These are phyloP conservation scores for Saccharomycopsis sp. DNA, from an alignment of 805 yeast species.

Conservation along the genomic window DNA sequence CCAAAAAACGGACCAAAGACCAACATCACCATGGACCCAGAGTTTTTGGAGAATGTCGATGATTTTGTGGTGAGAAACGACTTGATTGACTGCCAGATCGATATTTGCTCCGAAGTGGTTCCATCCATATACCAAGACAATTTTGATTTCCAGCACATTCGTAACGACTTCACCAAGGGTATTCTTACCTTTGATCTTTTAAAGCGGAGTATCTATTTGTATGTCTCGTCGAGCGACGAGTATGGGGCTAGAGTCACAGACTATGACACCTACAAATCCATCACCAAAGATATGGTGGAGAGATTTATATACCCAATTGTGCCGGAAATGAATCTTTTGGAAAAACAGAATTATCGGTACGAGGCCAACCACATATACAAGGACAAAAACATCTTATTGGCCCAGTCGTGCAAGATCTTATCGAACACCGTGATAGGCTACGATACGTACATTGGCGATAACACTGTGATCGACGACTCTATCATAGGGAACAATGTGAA, in stretches of 20 bases:
- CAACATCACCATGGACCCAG: constrained; percentile 69
- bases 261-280: constrained; percentile 88
- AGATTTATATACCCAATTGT: constrained; percentile 91
- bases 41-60: constrained; percentile 63
- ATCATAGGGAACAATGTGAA: constrained; percentile 81
- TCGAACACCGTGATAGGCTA: constrained; percentile 74
- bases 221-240: constrained; percentile 59
- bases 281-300: constrained; percentile 81
- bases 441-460: constrained; percentile 69
- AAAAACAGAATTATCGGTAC: constrained; percentile 67
- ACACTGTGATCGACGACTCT: constrained; percentile 56
- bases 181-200: constrained; percentile 84
- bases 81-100: constrained; percentile 92
- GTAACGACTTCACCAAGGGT: constrained; percentile 86
- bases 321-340: constrained; percentile 74
- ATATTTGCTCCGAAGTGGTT: constrained; percentile 89
- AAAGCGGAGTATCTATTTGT: constrained; percentile 86
- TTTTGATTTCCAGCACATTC: constrained; percentile 83
- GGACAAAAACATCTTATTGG: constrained; percentile 80
- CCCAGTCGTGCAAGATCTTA: constrained; percentile 78
- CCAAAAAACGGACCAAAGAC: constrained; percentile 40
- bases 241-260: constrained; percentile 89
- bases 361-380: constrained; percentile 84
- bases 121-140: constrained; percentile 95
- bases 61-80: constrained; percentile 84